A percentile compares a stretch with the other conserved stretches of the same genome.
Evolutionary conservation across 345 rosid genomes (phyloP).

Genomic region (Citrus glauca): DNA sequence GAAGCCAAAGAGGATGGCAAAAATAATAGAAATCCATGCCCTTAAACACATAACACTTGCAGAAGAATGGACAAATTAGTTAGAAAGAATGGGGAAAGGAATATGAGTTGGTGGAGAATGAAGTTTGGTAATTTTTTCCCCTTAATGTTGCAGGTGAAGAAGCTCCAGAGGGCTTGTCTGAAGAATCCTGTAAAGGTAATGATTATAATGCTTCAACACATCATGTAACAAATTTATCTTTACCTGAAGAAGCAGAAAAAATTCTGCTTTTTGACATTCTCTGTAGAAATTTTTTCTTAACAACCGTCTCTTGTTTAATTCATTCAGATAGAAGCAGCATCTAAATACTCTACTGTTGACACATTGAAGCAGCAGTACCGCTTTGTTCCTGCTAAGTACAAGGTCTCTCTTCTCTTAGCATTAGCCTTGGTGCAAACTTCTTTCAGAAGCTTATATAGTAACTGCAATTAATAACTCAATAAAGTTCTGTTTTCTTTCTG

Average conservation of each 20-base stretch:
- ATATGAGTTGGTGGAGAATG: conserved; percentile 9
- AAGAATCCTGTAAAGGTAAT: conserved; percentile 89
- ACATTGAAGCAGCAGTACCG: conserved; percentile 81
- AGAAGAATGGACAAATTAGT: background rate
- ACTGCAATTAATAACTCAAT: background rate
- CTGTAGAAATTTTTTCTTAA: conserved; percentile 7
- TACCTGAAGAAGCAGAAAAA: background rate
- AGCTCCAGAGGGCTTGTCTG: conserved; percentile 91
- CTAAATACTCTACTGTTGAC: conserved; percentile 91
- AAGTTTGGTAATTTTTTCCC: conserved; percentile 12
- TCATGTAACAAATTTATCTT: background rate
- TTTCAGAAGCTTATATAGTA: background rate
- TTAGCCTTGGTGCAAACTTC: conserved; percentile 1
- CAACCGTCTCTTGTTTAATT: conserved; percentile 8
- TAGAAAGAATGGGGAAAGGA: background rate
- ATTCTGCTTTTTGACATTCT: background rate
- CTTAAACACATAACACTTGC: background rate
- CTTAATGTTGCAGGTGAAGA: conserved; percentile 54
- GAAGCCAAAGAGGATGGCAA: background rate
- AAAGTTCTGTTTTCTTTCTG: background rate
- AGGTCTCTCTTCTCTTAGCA: conserved; percentile 42
- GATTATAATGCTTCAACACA: background rate
- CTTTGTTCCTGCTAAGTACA: conserved; percentile 76
- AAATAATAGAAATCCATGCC: background rate
- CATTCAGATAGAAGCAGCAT: conserved; percentile 83